Conservation (phyloP, 768 basidiomycete species). For the Termitomyces sp. region DNA sequence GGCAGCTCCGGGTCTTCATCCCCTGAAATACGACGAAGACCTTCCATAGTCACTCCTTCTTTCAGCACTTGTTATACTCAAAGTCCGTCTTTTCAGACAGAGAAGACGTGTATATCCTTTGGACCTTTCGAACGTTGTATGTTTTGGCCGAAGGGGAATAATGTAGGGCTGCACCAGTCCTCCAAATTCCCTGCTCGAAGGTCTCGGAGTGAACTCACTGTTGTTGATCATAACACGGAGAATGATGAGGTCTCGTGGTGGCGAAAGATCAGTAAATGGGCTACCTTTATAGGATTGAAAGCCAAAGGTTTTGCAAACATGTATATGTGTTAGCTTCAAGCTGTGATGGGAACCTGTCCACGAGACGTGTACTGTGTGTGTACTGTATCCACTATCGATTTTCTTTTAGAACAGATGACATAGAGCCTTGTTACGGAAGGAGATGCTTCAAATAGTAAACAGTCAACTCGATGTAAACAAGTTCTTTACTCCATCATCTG, state of each 20-base stretch:
- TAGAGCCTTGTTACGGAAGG: background rate
- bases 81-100: conserved; percentile 31
- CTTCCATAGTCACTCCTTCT: conserved; percentile 13
- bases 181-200: conserved; percentile 10
- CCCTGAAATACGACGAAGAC: conserved; percentile 2
- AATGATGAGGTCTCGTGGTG: conserved; percentile 15
- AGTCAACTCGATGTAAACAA: conserved; percentile 15
- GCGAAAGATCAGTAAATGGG: conserved; percentile 19
- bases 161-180: conserved; percentile 20
- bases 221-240: background rate
- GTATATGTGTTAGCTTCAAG: conserved; percentile 12
- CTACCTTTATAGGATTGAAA: conserved; percentile 18
- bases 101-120: conserved; percentile 33
- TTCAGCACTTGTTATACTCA: conserved; percentile 23
- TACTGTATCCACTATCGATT: background rate
- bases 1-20: background rate
- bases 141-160: conserved; percentile 25
- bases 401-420: background rate
- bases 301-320: conserved; percentile 17
- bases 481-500: conserved; percentile 16
- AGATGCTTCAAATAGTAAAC: background rate
- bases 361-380: background rate
- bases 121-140: conserved; percentile 23
- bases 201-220: background rate
- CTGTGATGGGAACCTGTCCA: background rate